A percentile compares a stretch with the other conserved stretches of the same genome.
These are phyloP conservation scores for Tilletiopsis washingtonensis DNA, from an alignment of 1,284 basidiomycete species.

Conservation along the genomic window DNA sequence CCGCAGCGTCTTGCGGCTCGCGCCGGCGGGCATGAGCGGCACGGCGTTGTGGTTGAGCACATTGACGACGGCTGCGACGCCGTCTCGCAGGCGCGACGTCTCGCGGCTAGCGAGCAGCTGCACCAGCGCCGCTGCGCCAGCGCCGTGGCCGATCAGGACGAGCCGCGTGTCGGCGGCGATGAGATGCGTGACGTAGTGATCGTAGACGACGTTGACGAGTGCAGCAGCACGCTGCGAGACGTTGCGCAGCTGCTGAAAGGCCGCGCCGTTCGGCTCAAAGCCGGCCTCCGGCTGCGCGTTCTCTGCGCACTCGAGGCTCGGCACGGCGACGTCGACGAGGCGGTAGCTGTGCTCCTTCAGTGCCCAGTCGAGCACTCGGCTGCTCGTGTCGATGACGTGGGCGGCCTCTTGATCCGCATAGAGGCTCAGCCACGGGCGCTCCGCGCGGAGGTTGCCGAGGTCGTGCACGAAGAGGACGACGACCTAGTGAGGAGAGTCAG, in stretches of 20 bases:
- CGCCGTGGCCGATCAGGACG: conserved; percentile 77
- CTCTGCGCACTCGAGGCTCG: conserved; percentile 52
- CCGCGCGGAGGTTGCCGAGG: conserved; percentile 27
- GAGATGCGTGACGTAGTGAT: conserved; percentile 78
- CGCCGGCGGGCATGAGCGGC: conserved; percentile 8
- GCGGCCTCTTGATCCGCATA: conserved; percentile 5
- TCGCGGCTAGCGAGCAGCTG: conserved; percentile 64
- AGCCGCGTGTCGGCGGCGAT: conserved; percentile 56
- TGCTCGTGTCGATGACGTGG: conserved; percentile 64
- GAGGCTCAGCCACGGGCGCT: conserved; percentile 3
- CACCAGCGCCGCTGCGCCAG: conserved; percentile 67
- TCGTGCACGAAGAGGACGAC: conserved; percentile 39
- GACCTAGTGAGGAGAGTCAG: conserved; percentile 10
- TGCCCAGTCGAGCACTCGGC: conserved; percentile 70
- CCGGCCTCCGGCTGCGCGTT: neutral
- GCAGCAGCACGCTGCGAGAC: conserved; percentile 61
- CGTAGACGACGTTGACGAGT: too few species aligned
- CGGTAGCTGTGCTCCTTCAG: conserved; percentile 59
- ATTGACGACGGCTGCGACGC: conserved; percentile 21
- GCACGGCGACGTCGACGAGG: conserved; percentile 76
- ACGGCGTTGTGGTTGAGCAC: conserved; percentile 24
- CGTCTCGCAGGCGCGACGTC: conserved; percentile 48
- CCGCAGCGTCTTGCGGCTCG: conserved; percentile 6
- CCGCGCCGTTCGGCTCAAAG: neutral
- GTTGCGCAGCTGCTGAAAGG: conserved; percentile 49